These are phyloP conservation scores for Sphaerulina musiva DNA, from an alignment of 2,329 filamentous ascomycete genomes.

Conservation along the genomic window DNA sequence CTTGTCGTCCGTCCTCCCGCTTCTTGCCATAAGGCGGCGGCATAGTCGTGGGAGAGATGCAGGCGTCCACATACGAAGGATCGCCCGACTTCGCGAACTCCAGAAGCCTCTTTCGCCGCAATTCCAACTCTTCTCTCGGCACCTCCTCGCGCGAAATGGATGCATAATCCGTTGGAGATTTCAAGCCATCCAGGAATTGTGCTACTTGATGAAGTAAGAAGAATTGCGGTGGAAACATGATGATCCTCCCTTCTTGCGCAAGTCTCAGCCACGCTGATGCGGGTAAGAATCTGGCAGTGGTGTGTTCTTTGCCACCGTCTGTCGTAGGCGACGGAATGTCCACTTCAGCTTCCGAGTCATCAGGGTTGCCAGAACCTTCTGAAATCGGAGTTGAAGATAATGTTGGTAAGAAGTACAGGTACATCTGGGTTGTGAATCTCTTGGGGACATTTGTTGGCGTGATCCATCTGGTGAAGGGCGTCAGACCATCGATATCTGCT, in stretches of 20 bases:
- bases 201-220: constrained; percentile 57
- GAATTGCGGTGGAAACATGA: constrained; percentile 85
- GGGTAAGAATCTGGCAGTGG: constrained; percentile 70
- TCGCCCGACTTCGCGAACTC: constrained; percentile 41
- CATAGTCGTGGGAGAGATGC: constrained; percentile 38
- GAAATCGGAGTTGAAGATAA: constrained; percentile 33
- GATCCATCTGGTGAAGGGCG: constrained; percentile 87
- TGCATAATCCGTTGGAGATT: constrained; percentile 29
- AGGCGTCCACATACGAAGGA: constrained; percentile 41
- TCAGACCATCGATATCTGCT: constrained; percentile 60
- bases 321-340: constrained; percentile 62
- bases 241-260: constrained; percentile 60
- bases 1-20: constrained; percentile 44
- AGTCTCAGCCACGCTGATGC: constrained; percentile 62
- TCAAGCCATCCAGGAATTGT: constrained; percentile 29
- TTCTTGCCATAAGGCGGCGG: constrained; percentile 34
- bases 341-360: constrained; percentile 39
- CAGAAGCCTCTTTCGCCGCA: constrained; percentile 49
- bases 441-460: constrained; percentile 67
- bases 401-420: constrained; percentile 75
- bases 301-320: constrained; percentile 64
- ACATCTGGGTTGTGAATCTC: constrained; percentile 94
- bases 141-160: constrained; percentile 24
- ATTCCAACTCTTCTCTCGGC: constrained; percentile 37
- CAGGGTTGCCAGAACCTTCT: constrained; percentile 24